Evolutionary conservation across 2,329 filamentous ascomycete genomes (phyloP), one percentile per base, ranked within the genome.

Genomic region (Ophiostoma montium): DNA sequence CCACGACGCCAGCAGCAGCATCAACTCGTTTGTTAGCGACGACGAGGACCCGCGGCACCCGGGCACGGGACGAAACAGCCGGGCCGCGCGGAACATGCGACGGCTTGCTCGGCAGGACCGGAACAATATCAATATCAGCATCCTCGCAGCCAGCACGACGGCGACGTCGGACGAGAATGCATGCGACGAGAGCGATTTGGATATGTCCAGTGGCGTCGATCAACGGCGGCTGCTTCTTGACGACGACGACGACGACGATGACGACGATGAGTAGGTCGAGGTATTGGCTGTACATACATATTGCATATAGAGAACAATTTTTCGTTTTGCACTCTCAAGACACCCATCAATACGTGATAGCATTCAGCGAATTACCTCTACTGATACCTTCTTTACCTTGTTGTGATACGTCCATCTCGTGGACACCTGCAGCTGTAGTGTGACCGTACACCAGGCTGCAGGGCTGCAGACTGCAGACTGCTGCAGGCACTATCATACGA

Each of bases 111-210:
- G 38, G n/a, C 13, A 23, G 38, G 38, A 41, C 21, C 23, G 9
- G 19, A 41, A 41, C 10, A 21, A 23, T n/a, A n/a, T 19, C 5
- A 21, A 19, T 16, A 19, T 41, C 10, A 33, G 46, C 4, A 36
- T 33, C 16, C 18, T 33, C 31, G 47, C 47, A 1, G 39, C 46
- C 30, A 52, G 48, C 46, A 54, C 50, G 9, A 54, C 50, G 6
- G 50, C 50, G n/a, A 54, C 52, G 12, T 54, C 52, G 3, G 52
- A 54, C 46, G 52, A 54, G 4, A 49, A 45, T 11, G 8, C 45
- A 5, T 50, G 46, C n/a, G 45, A 50, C 33, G 35, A 19, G 39
- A 30, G 21, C 2, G 50, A 44, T 12, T 16, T 48, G 30, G 41
- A 42, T 7, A 3, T 46, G 2, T 51, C 46, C 5, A 45, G 46